phyloP scores from a whole-genome alignment of 768 basidiomycete species.

The Auriscalpium vulgare region DNA sequence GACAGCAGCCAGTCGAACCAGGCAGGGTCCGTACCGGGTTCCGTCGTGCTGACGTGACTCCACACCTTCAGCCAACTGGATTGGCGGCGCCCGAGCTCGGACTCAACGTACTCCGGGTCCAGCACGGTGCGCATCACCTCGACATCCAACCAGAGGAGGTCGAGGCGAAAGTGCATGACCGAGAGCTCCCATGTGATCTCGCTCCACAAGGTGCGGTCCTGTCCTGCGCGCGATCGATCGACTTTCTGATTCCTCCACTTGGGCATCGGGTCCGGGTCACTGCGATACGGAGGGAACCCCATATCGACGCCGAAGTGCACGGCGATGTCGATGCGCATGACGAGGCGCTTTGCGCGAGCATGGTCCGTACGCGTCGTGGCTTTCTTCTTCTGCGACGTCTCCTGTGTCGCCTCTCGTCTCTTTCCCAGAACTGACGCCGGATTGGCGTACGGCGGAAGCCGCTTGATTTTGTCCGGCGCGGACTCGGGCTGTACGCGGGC shows the following conservation, averaged over 20 bases:
- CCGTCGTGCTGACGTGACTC: neutral
- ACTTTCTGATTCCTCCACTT: neutral
- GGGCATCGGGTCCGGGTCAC: neutral
- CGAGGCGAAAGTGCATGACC: neutral
- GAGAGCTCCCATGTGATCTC: neutral
- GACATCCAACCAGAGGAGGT: neutral
- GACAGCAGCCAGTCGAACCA: neutral
- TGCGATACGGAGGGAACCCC: neutral
- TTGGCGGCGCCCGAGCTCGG: neutral
- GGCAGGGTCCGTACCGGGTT: neutral
- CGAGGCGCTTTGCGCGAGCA: neutral
- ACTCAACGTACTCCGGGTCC: neutral
- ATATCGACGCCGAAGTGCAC: neutral
- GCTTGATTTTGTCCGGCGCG: neutral
- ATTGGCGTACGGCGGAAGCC: neutral
- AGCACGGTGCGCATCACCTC: neutral
- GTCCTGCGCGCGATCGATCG: neutral
- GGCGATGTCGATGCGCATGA: neutral
- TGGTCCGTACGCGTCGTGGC: neutral
- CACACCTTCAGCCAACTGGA: neutral
- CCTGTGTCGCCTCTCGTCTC: too few relatives aligned
- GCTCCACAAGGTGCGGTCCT: neutral
- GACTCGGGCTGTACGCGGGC: neutral
- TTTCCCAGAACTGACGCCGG: too few relatives aligned
- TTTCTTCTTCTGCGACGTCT: neutral